Conservation (phyloP, 306 rosid genomes). For the Corylus americana region DNA sequence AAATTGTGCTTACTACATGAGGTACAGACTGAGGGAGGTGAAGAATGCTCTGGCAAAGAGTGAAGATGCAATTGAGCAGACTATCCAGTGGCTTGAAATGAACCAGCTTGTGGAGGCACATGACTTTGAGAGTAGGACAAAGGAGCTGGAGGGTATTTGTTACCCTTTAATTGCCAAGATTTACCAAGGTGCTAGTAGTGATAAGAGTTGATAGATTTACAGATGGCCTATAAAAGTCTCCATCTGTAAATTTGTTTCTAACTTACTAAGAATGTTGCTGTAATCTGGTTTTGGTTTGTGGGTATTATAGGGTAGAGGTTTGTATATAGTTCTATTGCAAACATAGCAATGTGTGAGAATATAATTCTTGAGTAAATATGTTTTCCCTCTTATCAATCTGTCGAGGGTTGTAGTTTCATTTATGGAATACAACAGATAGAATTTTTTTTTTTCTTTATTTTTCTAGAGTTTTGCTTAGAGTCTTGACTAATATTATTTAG, state of each 20-base stretch:
- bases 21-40: neutral
- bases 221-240: neutral
- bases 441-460: too few species aligned
- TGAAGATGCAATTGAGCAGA: conserved; percentile 13
- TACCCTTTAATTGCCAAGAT: neutral
- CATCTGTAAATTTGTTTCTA: neutral
- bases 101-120: conserved; percentile 10
- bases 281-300: neutral
- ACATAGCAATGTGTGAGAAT: too few species aligned
- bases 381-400: too few species aligned
- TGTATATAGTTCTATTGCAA: too few species aligned
- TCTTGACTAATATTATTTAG: too few species aligned
- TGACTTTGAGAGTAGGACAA: conserved; percentile 12
- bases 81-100: neutral
- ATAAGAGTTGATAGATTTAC: neutral
- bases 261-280: neutral
- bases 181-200: neutral
- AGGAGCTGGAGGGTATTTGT: neutral
- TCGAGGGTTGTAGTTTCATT: too few species aligned
- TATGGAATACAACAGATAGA: too few species aligned
- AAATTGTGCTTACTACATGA: conserved; percentile 16
- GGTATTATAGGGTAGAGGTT: too few species aligned
- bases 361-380: too few species aligned
- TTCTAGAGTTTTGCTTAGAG: too few species aligned
- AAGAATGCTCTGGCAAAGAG: conserved; percentile 1